phyloP scores from a whole-genome alignment of 2,329 filamentous ascomycete species.

The Aspergillus hortae region DNA sequence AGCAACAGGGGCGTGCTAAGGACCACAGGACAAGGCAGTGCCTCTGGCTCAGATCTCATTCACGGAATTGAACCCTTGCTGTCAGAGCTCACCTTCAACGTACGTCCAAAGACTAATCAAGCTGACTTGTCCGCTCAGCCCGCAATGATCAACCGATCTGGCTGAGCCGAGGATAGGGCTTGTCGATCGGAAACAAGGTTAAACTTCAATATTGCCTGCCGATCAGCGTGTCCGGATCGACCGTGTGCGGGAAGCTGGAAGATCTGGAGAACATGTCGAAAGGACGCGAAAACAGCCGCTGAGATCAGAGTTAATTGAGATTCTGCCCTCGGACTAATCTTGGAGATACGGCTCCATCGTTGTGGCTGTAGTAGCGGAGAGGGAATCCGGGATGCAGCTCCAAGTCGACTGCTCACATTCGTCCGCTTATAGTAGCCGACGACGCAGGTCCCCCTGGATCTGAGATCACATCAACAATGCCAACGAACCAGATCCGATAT shows the following conservation, averaged over 20 bases:
- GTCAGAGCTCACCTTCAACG: no score
- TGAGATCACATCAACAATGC: not conserved
- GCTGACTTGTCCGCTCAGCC: no score
- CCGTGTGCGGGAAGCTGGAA: not conserved
- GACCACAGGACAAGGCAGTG: no score
- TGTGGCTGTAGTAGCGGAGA: no score
- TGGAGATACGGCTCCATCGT: no score
- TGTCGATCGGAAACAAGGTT: not conserved
- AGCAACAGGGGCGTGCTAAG: no score
- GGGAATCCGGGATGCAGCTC: not conserved
- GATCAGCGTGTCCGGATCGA: not conserved
- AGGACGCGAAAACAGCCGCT: not conserved
- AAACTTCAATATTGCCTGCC: not conserved
- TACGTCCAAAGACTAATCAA: no score
- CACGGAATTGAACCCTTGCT: no score
- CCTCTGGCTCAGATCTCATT: no score
- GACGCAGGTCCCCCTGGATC: not conserved
- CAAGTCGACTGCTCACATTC: not conserved
- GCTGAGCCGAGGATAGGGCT: not conserved
- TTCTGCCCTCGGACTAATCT: no score
- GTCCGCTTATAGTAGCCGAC: not conserved
- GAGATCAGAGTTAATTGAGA: no score
- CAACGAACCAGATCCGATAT: not conserved
- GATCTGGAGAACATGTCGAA: not conserved
- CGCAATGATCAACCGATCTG: no score